A percentile compares a stretch with the other conserved stretches of the same genome.
Conservation (phyloP, 345 rosid genomes). For the Gossypium thurberi region DNA sequence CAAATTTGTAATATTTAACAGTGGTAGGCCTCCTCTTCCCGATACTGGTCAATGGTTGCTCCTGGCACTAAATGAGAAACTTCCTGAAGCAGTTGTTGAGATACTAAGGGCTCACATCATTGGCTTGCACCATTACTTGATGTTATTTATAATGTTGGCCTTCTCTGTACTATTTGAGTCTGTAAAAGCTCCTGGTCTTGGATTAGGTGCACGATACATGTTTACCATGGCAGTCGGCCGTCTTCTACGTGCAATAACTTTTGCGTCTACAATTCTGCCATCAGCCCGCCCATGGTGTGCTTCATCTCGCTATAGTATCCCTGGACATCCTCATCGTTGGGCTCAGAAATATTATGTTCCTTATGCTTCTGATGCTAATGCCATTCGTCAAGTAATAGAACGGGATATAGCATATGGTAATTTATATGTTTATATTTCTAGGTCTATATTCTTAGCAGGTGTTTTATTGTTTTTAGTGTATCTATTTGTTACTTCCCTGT, state of each 20-base stretch:
- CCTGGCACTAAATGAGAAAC: conserved; percentile 75
- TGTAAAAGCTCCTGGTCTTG: conserved; percentile 87
- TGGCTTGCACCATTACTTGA: conserved; percentile 79
- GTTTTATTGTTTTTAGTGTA: background rate
- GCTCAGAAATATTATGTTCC: conserved; percentile 89
- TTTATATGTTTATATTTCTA: background rate
- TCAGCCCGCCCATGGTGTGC: conserved; percentile 98
- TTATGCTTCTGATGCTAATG: conserved; percentile 59
- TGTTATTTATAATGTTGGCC: conserved; percentile 81
- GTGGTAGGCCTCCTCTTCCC: conserved; percentile 73
- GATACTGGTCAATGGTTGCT: conserved; percentile 94
- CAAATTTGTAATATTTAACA: conserved; percentile 33
- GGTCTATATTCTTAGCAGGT: background rate
- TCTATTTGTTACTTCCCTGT: background rate
- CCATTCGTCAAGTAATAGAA: conserved; percentile 52
- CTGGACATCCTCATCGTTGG: conserved; percentile 79
- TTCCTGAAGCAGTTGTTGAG: conserved; percentile 59
- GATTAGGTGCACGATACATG: conserved; percentile 84
- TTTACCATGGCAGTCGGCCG: conserved; percentile 93
- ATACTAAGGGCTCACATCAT: conserved; percentile 77
- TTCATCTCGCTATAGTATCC: conserved; percentile 53
- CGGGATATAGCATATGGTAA: conserved; percentile 66
- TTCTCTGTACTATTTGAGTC: conserved; percentile 81
- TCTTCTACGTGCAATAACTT: conserved; percentile 81
- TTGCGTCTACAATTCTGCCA: conserved; percentile 80